These are phyloP conservation scores for Skeletonema costatum DNA, from an alignment of 108 stramenopile genomes.

Conservation along the genomic window DNA sequence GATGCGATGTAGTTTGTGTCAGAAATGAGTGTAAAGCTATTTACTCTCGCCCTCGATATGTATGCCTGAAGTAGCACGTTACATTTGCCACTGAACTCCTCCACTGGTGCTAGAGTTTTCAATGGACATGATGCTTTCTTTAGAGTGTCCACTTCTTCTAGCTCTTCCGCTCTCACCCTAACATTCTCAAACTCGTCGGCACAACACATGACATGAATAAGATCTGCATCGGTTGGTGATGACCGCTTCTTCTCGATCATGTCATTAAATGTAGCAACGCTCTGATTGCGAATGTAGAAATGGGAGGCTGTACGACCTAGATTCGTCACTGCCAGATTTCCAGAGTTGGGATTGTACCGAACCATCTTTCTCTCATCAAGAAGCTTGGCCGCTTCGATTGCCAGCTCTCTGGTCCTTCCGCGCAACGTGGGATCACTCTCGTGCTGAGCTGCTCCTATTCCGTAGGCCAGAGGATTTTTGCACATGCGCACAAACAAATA, in stretches of 20 bases:
- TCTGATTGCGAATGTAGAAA: constrained; percentile 97
- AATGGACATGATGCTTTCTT: constrained; percentile 65
- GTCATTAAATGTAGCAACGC: constrained; percentile 93
- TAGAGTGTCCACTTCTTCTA: constrained; percentile 79
- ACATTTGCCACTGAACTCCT: constrained; percentile 90
- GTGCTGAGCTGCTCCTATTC: constrained; percentile 78
- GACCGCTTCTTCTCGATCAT: constrained; percentile 51
- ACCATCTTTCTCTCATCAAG: constrained; percentile 91
- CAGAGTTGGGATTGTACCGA: constrained; percentile 80
- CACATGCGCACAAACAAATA: constrained; percentile 96
- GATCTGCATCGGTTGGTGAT: constrained; percentile 78
- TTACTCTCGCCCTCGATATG: constrained; percentile 75
- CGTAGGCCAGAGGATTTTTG: constrained; percentile 94
- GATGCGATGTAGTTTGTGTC: constrained; percentile 98
- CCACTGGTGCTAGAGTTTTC: constrained; percentile 49
- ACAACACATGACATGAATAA: constrained; percentile 84
- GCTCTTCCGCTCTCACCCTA: constrained; percentile 94
- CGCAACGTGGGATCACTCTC: constrained; percentile 76
- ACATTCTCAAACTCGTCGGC: constrained; percentile 97
- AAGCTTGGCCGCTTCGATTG: constrained; percentile 78
- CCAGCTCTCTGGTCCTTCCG: constrained; percentile 67
- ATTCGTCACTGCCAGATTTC: constrained; percentile 92
- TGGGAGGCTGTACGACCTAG: constrained; percentile 96
- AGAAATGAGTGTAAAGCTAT: constrained; percentile 92
- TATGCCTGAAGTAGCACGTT: constrained; percentile 93